These are phyloP conservation scores for Tricholomella constricta DNA, from an alignment of 768 basidiomycete genomes.

Conservation along the genomic window DNA sequence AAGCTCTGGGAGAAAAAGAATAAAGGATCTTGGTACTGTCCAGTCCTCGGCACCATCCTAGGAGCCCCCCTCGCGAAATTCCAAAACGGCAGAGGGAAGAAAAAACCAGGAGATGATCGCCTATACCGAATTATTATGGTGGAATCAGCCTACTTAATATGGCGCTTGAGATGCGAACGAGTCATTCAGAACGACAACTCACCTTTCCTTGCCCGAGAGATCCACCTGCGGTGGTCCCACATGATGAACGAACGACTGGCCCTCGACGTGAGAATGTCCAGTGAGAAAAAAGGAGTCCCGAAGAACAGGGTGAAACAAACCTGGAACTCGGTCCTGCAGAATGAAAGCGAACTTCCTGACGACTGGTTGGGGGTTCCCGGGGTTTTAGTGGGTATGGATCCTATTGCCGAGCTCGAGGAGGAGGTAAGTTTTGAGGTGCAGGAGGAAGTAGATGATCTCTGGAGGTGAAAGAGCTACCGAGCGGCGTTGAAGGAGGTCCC, in stretches of 20 bases:
- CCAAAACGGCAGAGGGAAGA: neutral
- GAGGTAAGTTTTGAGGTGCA: neutral
- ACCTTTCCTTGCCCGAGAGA: neutral
- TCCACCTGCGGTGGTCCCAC: neutral
- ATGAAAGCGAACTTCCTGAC: neutral
- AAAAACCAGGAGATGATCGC: neutral
- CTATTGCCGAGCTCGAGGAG: neutral
- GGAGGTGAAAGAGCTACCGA: too few relatives aligned
- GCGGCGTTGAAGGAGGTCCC: neutral
- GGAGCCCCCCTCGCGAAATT: neutral
- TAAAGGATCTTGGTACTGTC: neutral
- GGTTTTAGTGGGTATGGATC: slow-evolving; percentile 7
- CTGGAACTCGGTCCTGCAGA: neutral
- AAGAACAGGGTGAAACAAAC: neutral
- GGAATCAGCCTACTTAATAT: neutral
- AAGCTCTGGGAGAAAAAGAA: neutral
- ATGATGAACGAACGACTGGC: neutral
- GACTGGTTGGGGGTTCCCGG: neutral
- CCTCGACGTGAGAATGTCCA: neutral
- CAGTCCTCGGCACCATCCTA: neutral
- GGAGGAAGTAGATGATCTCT: too few relatives aligned
- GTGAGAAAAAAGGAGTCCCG: neutral
- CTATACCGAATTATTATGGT: neutral
- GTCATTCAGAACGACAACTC: neutral
- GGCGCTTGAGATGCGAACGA: neutral